A percentile compares a stretch with the other conserved stretches of the same genome.
phyloP scores from a whole-genome alignment of 768 basidiomycete genomes.

The Tremella fuciformis region DNA sequence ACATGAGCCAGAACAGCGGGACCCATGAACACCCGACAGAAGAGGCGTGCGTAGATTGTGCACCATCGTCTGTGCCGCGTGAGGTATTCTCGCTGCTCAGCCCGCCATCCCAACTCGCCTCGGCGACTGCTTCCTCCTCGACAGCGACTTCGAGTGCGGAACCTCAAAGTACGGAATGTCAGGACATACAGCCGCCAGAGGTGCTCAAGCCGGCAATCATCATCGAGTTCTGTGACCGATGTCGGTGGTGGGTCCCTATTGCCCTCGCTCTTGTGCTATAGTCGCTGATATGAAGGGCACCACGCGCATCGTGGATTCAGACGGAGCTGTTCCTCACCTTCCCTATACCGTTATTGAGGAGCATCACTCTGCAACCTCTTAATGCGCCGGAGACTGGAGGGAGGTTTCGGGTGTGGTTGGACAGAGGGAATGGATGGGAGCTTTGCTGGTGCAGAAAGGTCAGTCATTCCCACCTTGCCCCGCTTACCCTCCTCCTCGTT shows the following conservation, averaged over 20 bases:
- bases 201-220: constrained; percentile 59
- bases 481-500: background rate
- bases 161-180: background rate
- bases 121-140: background rate
- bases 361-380: constrained; percentile 70
- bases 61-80: background rate
- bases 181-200: constrained; percentile 36
- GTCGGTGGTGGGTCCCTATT: constrained; percentile 65
- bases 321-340: constrained; percentile 91
- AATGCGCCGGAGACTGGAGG: constrained; percentile 80
- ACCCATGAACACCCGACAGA: background rate
- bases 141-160: background rate
- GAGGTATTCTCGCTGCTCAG: background rate
- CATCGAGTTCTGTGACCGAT: constrained; percentile 91
- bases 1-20: no score
- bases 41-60: constrained; percentile 9
- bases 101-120: background rate
- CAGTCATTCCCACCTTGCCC: no score
- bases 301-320: constrained; percentile 88
- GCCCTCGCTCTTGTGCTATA: background rate
- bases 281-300: constrained; percentile 62
- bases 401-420: constrained; percentile 85
- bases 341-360: constrained; percentile 68
- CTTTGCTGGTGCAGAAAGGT: constrained; percentile 82
- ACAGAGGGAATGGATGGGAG: constrained; percentile 39